Evolutionary conservation across 1,139 yeast species (phyloP).

Genomic region (Torulaspora globosa): DNA sequence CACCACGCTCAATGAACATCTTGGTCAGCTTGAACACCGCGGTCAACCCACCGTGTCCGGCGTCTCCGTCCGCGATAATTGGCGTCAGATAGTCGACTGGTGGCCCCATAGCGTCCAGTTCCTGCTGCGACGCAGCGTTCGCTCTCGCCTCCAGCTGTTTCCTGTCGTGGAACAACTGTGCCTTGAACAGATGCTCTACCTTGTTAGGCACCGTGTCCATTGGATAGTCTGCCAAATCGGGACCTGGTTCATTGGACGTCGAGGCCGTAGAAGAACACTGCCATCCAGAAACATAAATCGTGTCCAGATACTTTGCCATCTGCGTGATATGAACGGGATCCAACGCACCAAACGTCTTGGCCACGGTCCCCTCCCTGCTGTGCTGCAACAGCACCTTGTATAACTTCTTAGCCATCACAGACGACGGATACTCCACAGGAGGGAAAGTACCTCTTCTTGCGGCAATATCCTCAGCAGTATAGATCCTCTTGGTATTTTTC

Average conservation of each 20-base stretch:
- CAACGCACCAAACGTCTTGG: conserved; percentile 92
- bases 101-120: conserved; percentile 43
- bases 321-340: conserved; percentile 96
- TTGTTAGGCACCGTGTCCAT: conserved; percentile 98
- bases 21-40: conserved; percentile 94
- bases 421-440: conserved; percentile 65
- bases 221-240: conserved; percentile 97
- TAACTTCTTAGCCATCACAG: conserved; percentile 76
- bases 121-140: conserved; percentile 53
- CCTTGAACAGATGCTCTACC: conserved; percentile 95
- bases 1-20: conserved; percentile 96
- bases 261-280: conserved; percentile 98
- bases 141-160: conserved; percentile 89
- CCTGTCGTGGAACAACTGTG: conserved; percentile 95
- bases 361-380: conserved; percentile 66
- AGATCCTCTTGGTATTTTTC: conserved; percentile 82
- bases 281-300: conserved; percentile 96
- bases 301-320: conserved; percentile 92
- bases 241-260: conserved; percentile 94
- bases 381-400: conserved; percentile 67
- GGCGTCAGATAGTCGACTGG: conserved; percentile 84
- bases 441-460: conserved; percentile 76
- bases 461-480: conserved; percentile 86
- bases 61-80: conserved; percentile 94
- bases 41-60: conserved; percentile 98